Evolutionary conservation across 208 protist genomes (phyloP), one percentile per base, ranked within the genome.

Genomic region (Angomonas deanei): DNA sequence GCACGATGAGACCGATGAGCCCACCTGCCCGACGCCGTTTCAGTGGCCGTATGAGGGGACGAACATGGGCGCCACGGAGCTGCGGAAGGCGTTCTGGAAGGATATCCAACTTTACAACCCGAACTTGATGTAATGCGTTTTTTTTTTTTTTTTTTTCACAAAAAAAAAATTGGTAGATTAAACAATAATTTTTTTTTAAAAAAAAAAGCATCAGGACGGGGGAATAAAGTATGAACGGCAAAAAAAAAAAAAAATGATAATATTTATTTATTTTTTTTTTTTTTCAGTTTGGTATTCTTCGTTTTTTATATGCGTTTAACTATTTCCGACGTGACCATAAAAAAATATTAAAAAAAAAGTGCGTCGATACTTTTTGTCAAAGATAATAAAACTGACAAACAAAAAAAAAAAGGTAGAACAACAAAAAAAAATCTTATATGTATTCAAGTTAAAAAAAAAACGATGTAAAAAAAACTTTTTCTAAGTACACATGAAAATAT

Each of bases 81-180:
- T 96, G 48, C 78, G 89, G 26, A 68, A 69, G 0, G 89, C 86
- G 10, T 96, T 96, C 68, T 96, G 89, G 89, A 79, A 84, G 54
- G 86, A 93, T n/a, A 93, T 96, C 50, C 73, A 72, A 11, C 72
- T 78, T 38, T 96, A 81, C 78, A 92, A 93, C 63, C 84, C 86
- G 1, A 59, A 82, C 11, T 34, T 28, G 8, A 36, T 30, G 30
- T 27, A 23, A 17, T 70, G 23, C 28, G 47, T 56, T 6, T 68
- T 53, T 1, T 59, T 56, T 36, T 48, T 32, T 42, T 15, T 42
- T 42, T 8, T 42, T 42, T 8, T 17, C 28, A 28, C n/a, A 42
- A 78, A 36, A 72, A 75, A 30, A 26, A 53, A 64, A 56, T 36
- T 28, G 33, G 60, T 21, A 58, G 49, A 23, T 47, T 15, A 69